Percentiles rank a stretch among this genome's conserved stretches.
phyloP scores from a whole-genome alignment of 306 rosid genomes.

The Bauhinia variegata region DNA sequence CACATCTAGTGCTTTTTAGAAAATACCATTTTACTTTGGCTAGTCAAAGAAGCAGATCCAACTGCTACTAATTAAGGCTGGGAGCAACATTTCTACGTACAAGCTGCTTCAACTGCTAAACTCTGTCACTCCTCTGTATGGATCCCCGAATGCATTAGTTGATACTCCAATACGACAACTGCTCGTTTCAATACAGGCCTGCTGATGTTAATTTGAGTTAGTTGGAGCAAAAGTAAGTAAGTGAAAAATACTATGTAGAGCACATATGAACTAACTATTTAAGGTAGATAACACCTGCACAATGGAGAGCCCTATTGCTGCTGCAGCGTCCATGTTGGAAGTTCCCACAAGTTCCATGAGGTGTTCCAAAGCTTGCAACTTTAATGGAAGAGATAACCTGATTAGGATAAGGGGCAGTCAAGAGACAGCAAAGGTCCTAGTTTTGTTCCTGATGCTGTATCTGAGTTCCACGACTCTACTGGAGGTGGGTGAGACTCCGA shows the following conservation, averaged over 20 bases:
- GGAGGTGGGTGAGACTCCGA: constrained; percentile 87
- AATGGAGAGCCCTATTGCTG: constrained; percentile 59
- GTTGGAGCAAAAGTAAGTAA: constrained; percentile 8
- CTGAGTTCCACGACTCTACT: constrained; percentile 64
- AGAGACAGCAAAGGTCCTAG: constrained; percentile 59
- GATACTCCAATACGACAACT: constrained; percentile 73
- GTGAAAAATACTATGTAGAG: neutral
- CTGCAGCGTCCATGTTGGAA: constrained; percentile 72
- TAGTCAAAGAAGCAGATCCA: constrained; percentile 19
- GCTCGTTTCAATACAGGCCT: constrained; percentile 88
- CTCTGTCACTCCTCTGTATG: constrained; percentile 72
- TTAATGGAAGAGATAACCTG: constrained; percentile 79
- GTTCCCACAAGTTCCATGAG: constrained; percentile 78
- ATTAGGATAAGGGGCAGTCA: constrained; percentile 76
- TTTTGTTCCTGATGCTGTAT: constrained; percentile 43
- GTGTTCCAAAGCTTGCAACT: constrained; percentile 88
- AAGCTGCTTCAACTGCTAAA: constrained; percentile 88
- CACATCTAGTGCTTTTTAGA: too few species aligned
- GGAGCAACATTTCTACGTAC: constrained; percentile 46
- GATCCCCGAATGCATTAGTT: constrained; percentile 61
- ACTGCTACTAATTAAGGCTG: constrained; percentile 16
- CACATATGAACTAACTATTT: neutral
- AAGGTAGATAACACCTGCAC: constrained; percentile 58
- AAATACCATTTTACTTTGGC: constrained; percentile 22
- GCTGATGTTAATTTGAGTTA: constrained; percentile 33